Conservation (phyloP, 345 rosid species). For the Diplotaxis tenuifolia region DNA sequence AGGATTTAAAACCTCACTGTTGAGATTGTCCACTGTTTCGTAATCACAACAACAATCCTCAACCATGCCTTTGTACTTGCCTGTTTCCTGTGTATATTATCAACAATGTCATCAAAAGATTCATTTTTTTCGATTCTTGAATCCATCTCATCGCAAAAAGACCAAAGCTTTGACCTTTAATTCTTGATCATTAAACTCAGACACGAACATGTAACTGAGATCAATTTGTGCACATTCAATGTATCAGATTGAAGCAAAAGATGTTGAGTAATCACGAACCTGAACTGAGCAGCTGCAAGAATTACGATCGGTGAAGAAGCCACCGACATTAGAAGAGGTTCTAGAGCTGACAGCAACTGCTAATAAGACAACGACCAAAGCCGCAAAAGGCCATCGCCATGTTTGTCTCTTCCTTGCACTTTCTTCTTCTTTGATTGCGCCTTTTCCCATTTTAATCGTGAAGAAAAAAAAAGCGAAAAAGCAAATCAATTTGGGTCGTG, state of each 20-base stretch:
- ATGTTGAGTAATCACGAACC: constrained; percentile 31
- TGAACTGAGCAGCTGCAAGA: constrained; percentile 58
- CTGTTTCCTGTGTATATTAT: constrained; percentile 27
- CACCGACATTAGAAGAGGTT: constrained; percentile 36
- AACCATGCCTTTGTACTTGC: constrained; percentile 62
- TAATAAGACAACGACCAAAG: constrained; percentile 44
- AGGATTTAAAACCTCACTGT: constrained; percentile 70
- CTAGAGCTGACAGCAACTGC: constrained; percentile 53
- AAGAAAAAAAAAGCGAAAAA: background rate
- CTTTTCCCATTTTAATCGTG: background rate
- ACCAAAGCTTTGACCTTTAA: constrained; percentile 8
- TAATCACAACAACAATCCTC: constrained; percentile 95
- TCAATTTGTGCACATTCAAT: background rate
- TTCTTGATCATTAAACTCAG: background rate
- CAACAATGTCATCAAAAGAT: constrained; percentile 10
- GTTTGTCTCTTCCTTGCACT: constrained; percentile 29
- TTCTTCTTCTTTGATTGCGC: constrained; percentile 30
- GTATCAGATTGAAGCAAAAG: background rate
- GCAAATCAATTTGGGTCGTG: background rate
- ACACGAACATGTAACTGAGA: background rate
- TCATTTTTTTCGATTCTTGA: background rate
- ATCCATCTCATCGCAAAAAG: background rate
- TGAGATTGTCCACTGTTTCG: constrained; percentile 75
- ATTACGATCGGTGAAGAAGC: constrained; percentile 40
- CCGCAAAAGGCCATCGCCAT: constrained; percentile 50